Percentiles rank a stretch among this genome's conserved stretches.
phyloP scores from a whole-genome alignment of 73 alveolate species.

The Paramecium sexaurelia region DNA sequence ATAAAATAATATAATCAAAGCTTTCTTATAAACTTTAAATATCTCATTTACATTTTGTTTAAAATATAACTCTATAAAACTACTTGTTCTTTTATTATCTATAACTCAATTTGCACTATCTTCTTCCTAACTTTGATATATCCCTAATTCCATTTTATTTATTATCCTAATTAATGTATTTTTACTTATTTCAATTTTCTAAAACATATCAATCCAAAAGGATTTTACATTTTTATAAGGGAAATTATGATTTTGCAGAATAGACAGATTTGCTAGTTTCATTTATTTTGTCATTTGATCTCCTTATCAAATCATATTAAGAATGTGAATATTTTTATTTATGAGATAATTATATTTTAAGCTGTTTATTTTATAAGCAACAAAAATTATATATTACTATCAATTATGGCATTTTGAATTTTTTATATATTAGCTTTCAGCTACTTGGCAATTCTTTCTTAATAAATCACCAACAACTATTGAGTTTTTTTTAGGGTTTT shows the following conservation, averaged over 20 bases:
- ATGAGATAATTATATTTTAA: neutral
- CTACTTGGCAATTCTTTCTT: neutral
- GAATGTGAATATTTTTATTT: neutral
- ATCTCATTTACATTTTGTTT: neutral
- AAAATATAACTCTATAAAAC: too few relatives aligned
- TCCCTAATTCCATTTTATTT: neutral
- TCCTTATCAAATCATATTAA: neutral
- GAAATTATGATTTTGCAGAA: too few relatives aligned
- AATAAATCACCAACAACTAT: slow-evolving; percentile 28
- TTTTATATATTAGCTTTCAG: slow-evolving; percentile 16
- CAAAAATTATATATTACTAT: neutral
- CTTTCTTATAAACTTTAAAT: neutral
- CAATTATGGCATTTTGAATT: slow-evolving; percentile 18
- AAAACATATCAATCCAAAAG: too few relatives aligned
- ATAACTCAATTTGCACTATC: too few relatives aligned
- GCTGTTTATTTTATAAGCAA: neutral
- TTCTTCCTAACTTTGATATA: neutral
- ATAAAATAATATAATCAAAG: neutral
- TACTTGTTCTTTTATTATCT: too few relatives aligned
- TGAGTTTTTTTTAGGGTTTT: neutral
- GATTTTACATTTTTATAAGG: too few relatives aligned
- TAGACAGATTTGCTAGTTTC: too few relatives aligned
- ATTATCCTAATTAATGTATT: too few relatives aligned
- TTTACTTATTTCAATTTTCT: too few relatives aligned
- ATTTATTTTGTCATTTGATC: too few relatives aligned